Conservation (phyloP, 208 protist species). For the Phytomonas sp. region DNA sequence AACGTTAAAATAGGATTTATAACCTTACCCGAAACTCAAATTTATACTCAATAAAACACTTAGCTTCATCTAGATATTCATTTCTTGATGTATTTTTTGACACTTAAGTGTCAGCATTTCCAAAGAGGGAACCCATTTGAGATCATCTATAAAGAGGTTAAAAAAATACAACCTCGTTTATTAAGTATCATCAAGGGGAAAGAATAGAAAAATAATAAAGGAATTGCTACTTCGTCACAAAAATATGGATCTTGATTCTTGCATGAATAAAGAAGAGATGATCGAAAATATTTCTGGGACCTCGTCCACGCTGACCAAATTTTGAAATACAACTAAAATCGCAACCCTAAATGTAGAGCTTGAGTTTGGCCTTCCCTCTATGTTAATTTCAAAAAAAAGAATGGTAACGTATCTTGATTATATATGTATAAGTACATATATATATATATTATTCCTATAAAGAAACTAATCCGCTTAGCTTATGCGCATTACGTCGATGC, state of each 20-base stretch:
- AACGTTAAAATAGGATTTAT: not conserved
- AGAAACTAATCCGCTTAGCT: constrained; percentile 53
- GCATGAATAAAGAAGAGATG: not conserved
- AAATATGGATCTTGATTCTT: not conserved
- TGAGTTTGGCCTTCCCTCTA: not conserved
- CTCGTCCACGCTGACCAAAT: not conserved
- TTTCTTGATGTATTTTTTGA: not conserved
- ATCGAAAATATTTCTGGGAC: not conserved
- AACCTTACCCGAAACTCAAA: not conserved
- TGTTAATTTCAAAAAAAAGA: constrained; percentile 9
- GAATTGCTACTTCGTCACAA: not conserved
- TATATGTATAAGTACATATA: not conserved
- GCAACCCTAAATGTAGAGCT: not conserved
- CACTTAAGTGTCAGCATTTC: not conserved
- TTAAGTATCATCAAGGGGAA: not conserved
- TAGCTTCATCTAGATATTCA: not conserved
- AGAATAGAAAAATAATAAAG: not conserved
- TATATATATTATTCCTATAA: not conserved
- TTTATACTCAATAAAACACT: not conserved
- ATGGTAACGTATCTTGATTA: not conserved
- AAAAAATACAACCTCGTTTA: not conserved
- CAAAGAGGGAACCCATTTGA: not conserved
- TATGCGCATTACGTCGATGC: constrained; percentile 89
- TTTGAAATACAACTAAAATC: not conserved
- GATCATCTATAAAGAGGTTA: not conserved